These are phyloP conservation scores for Vitis hybrid DNA, from an alignment of 177 flowering plant species.

Conservation along the genomic window DNA sequence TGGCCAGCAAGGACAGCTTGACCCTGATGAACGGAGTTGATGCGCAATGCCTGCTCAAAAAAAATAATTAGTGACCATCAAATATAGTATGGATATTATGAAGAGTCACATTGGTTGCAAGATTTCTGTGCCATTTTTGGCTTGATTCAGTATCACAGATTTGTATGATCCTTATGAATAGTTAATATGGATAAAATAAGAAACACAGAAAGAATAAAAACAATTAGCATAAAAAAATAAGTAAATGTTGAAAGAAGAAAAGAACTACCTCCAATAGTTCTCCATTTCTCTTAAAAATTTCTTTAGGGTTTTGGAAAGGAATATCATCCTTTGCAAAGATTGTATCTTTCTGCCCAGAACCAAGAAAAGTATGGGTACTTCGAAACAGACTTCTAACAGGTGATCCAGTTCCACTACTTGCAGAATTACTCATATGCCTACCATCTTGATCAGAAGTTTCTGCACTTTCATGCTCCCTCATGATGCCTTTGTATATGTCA, in stretches of 20 bases:
- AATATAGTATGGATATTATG: not conserved
- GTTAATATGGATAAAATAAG: not conserved
- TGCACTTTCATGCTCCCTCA: slow-evolving; percentile 25
- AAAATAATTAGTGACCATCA: not conserved
- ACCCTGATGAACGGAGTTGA: slow-evolving; percentile 67
- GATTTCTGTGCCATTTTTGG: not conserved
- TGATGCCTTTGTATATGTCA: slow-evolving; percentile 33
- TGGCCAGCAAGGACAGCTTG: slow-evolving; percentile 87
- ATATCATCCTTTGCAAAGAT: slow-evolving; percentile 22
- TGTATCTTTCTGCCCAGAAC: slow-evolving; percentile 38
- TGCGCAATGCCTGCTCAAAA: slow-evolving; percentile 71
- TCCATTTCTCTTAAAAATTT: slow-evolving; percentile 73
- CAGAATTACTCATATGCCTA: slow-evolving; percentile 23
- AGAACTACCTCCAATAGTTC: slow-evolving; percentile 83
- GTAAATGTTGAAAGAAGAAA: slow-evolving; percentile 1
- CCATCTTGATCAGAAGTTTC: slow-evolving; percentile 34
- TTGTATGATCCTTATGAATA: not conserved
- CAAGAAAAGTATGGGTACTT: slow-evolving; percentile 30
- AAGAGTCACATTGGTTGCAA: not conserved
- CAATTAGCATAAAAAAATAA: not conserved
- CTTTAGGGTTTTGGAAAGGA: slow-evolving; percentile 63
- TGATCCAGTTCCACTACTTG: slow-evolving; percentile 30
- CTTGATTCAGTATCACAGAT: slow-evolving; percentile 7
- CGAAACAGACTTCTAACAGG: slow-evolving; percentile 33
- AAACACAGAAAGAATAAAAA: not conserved